A percentile compares a stretch with the other conserved stretches of the same genome.
Conservation (phyloP, 2,329 filamentous ascomycete species). For the Ceratocystis huliohia region DNA sequence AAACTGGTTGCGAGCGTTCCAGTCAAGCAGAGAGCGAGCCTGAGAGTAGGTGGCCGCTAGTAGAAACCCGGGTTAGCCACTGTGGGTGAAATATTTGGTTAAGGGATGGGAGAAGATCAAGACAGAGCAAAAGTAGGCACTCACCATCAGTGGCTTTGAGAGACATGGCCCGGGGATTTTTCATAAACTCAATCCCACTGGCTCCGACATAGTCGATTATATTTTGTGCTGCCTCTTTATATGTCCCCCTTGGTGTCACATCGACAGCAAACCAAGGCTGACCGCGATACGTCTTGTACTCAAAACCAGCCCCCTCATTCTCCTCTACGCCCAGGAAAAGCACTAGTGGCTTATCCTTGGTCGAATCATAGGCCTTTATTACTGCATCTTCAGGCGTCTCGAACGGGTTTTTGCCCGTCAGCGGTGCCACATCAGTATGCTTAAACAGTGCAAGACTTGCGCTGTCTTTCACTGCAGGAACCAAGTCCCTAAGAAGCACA, state of each 20-base stretch:
- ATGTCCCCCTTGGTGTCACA: conserved; percentile 57
- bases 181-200: conserved; percentile 18
- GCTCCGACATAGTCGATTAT: conserved; percentile 26
- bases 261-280: conserved; percentile 83
- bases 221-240: conserved; percentile 48
- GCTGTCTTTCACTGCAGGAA: conserved; percentile 51
- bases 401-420: conserved; percentile 64
- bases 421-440: conserved; percentile 52
- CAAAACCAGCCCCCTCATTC: conserved; percentile 35
- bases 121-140: background rate
- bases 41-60: conserved; percentile 82
- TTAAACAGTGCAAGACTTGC: conserved; percentile 52
- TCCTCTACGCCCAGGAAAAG: conserved; percentile 82
- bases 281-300: conserved; percentile 61
- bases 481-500: conserved; percentile 65
- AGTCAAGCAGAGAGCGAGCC: conserved; percentile 77
- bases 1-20: conserved; percentile 87
- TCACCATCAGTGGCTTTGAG: conserved; percentile 29
- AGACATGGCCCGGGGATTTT: conserved; percentile 37
- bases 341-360: conserved; percentile 52
- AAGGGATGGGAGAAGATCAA: background rate
- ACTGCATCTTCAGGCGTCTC: conserved; percentile 57
- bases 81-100: background rate
- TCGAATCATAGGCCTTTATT: conserved; percentile 62
- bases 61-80: background rate